Evolutionary conservation across 331 rosid genomes (phyloP).

Genomic region (Pyracantha coccinea): DNA sequence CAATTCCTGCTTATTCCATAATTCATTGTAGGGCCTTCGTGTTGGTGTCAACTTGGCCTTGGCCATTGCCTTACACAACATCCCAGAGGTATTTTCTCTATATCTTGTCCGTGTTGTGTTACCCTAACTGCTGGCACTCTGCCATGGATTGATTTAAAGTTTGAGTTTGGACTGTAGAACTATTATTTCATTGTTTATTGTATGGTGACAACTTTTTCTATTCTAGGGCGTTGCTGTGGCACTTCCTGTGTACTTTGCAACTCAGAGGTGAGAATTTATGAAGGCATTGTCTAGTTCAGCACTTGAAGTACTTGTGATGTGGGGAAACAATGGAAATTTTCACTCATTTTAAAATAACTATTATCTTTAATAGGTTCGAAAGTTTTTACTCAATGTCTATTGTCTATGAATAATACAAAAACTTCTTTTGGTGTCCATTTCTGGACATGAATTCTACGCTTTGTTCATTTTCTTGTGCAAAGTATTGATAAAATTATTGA

Average conservation of each 20-base stretch:
- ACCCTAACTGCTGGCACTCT: conserved; percentile 1
- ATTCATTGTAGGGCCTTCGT: conserved; percentile 65
- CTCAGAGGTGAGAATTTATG: conserved; percentile 65
- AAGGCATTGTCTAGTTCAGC: conserved; percentile 2
- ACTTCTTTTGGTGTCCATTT: too few species aligned
- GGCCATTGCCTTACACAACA: conserved; percentile 98
- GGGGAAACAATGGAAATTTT: neutral
- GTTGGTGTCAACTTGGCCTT: conserved; percentile 94
- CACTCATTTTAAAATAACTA: neutral
- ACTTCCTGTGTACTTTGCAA: conserved; percentile 94
- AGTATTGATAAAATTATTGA: neutral
- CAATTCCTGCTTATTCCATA: conserved; percentile 16
- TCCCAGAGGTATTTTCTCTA: conserved; percentile 70
- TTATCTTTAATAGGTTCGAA: too few species aligned
- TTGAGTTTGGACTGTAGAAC: neutral
- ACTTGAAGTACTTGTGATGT: neutral
- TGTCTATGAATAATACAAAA: neutral
- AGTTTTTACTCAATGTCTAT: neutral
- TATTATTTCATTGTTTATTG: neutral
- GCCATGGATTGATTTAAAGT: too few species aligned
- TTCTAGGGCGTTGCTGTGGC: conserved; percentile 97
- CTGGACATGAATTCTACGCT: neutral
- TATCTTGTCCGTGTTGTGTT: neutral
- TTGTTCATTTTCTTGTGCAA: neutral
- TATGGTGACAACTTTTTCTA: conserved; percentile 2